Base-by-base conservation (phyloP, 2,329 filamentous ascomycete genomes). In the Salinomyces thailandicus region DNA sequence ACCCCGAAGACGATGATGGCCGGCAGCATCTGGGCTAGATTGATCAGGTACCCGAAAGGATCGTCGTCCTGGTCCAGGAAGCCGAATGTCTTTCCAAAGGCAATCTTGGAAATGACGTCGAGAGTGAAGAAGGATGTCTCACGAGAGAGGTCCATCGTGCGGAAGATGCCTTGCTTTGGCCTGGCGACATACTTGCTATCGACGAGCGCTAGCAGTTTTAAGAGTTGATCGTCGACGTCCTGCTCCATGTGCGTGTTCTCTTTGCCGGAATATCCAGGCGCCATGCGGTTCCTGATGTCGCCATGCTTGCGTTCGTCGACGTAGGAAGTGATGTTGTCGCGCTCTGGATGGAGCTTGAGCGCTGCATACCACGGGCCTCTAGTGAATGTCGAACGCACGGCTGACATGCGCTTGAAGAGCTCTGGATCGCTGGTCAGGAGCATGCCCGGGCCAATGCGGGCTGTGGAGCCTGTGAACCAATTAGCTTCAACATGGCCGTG, bases 11-110 rank as follows among this genome's bases (percentile, higher is more conserved):
- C 46, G 35, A 67, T 63, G 12, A 69, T 60, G n/a, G 61, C 57
- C 0, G 66, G 64, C 1, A 70, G 42, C 8, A 59, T 62, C 28
- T 61, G 52, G 33, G 65, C 58, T 0, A 63, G 61, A 5, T 65
- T 65, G 35, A 58, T 49, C 34, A 72, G 63, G 46, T 70, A 72
- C 34, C 62, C 62, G 44, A 66, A 67, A 0, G 66, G 58, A 41
- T 74, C 70, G 3, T 56, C 50, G 44, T 74, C 66, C 4, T 58
- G 47, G n/a, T 62, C 60, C 1, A 73, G 46, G 43, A 67, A 68
- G 9, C 70, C 69, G 41, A 73, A 71, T 0, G 62, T 50, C 33
- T 67, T 56, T 4, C 59, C 60, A 37, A 63, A 64, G 5, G 60
- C 61, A 18, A 63, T 45, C 35, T 58, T 56, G 1, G 59, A 62